A percentile compares a stretch with the other conserved stretches of the same genome.
phyloP scores from a whole-genome alignment of 2,329 filamentous ascomycete species.

The Fusarium burgessii region DNA sequence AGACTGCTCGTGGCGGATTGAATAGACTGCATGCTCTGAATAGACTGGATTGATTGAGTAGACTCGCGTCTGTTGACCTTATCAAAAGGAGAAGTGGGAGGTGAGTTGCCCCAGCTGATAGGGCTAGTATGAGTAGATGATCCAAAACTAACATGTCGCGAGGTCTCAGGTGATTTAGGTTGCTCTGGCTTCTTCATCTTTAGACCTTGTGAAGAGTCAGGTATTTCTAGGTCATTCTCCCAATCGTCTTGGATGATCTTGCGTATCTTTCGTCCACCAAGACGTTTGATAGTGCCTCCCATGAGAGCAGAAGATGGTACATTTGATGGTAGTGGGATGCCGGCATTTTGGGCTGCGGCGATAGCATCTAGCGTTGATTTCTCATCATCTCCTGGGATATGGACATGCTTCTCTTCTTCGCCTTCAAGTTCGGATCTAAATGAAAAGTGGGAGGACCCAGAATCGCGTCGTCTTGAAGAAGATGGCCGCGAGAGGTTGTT shows the following conservation, averaged over 20 bases:
- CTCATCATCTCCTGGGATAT: conserved; percentile 87
- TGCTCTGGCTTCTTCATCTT: conserved; percentile 74
- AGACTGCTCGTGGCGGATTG: conserved; percentile 53
- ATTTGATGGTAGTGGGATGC: conserved; percentile 89
- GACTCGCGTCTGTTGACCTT: conserved; percentile 50
- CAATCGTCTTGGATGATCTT: conserved; percentile 83
- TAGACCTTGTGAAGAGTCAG: conserved; percentile 68
- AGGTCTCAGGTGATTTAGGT: conserved; percentile 72
- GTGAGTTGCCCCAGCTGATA: conserved; percentile 53
- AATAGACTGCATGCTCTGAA: conserved; percentile 31
- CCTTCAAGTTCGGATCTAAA: conserved; percentile 86
- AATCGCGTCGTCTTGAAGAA: conserved; percentile 72
- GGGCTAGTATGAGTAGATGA: conserved; percentile 66
- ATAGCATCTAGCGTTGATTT: conserved; percentile 87
- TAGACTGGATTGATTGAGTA: conserved; percentile 24
- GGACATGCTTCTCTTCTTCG: conserved; percentile 90
- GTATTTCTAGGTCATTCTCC: conserved; percentile 81
- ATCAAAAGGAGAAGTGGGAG: conserved; percentile 31
- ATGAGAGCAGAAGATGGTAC: conserved; percentile 89
- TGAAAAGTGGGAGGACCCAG: conserved; percentile 84
- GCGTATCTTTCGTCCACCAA: conserved; percentile 80
- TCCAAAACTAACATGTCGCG: conserved; percentile 73
- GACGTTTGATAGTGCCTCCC: conserved; percentile 91
- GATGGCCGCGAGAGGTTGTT: conserved; percentile 54
- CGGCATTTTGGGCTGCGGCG: conserved; percentile 85